These are phyloP conservation scores for Aspergillus eucalypticola DNA, from an alignment of 2,329 filamentous ascomycete genomes.

Conservation along the genomic window DNA sequence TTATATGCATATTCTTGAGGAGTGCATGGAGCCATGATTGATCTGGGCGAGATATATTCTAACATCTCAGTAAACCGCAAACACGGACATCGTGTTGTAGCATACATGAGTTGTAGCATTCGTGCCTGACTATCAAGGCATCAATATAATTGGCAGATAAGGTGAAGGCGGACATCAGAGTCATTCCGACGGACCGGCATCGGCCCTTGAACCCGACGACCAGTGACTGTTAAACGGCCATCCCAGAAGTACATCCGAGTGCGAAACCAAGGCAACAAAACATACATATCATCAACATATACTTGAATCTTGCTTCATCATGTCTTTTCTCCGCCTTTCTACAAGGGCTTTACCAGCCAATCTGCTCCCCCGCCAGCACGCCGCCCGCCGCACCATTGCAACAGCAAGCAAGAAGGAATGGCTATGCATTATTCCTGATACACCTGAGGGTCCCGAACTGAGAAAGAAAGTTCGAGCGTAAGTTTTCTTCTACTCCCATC, in stretches of 20 bases:
- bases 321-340: not conserved
- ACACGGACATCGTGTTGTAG: no score
- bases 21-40: no score
- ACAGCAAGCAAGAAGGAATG: conserved; percentile 55
- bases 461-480: conserved; percentile 53
- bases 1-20: no score
- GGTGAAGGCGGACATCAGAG: not conserved
- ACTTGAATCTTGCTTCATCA: not conserved
- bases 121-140: not conserved
- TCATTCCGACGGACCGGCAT: not conserved
- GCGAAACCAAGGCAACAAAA: not conserved
- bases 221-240: not conserved
- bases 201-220: not conserved
- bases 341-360: not conserved
- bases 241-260: not conserved
- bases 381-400: not conserved
- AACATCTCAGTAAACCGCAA: not conserved
- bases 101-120: no score
- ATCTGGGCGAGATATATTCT: not conserved
- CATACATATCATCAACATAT: not conserved
- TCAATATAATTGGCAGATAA: not conserved
- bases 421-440: conserved; percentile 69
- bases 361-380: not conserved
- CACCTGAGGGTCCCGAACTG: conserved; percentile 60
- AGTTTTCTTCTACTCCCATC: conserved; percentile 7